Evolutionary conservation across 768 basidiomycete species (phyloP), one percentile per base, ranked within the genome.

Genomic region (Tulasnella sp.): DNA sequence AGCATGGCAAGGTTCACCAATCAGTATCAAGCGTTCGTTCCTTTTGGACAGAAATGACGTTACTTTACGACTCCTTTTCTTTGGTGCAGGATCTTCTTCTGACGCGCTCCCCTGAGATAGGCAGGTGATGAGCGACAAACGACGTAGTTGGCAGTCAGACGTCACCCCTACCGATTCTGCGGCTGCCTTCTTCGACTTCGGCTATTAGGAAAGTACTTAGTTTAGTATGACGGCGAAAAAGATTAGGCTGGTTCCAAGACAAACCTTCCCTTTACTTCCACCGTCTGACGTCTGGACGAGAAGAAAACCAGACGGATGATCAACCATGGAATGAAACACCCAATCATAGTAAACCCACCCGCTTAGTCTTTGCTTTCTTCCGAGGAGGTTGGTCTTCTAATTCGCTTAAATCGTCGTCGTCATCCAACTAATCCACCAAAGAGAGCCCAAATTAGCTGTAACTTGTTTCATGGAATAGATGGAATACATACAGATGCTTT

Each of bases 321-420:
- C 55, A 57, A 26, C 9, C 9, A 29, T 26, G 11, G 61, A 3
- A 10, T 4, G 61, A 6, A 67, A 13, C 29, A 32, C 1, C 10
- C 13, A 35, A 29, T 13, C 0, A 18, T 6, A 16, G 44, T 11
- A 5, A 23, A n/a, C 74, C 0, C 71, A 72, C 71, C 39, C 44
- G 29, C 9, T 72, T 46, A 20, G 37, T 72, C 32, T 77, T 77
- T n/a, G 71, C 40, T 55, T 77, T 80, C 80, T 89, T 89, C 10
- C 87, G 87, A 13, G 87, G 87, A 70, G 85, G 85, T 44, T 91
- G 90, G 79, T 91, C 90, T 35, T 88, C 84, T 23, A 92, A 85
- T 7, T 87, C 87, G 6, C 91, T 90, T 40, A 91, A 81, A 77
- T 91, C 90, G 5, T 90, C 90, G 81, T 89, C 89, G 80, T 87